Percentiles rank a stretch among this genome's conserved stretches.
These are phyloP conservation scores for Dittrichia graveolens DNA, from an alignment of 129 eudicot species.

Conservation along the genomic window DNA sequence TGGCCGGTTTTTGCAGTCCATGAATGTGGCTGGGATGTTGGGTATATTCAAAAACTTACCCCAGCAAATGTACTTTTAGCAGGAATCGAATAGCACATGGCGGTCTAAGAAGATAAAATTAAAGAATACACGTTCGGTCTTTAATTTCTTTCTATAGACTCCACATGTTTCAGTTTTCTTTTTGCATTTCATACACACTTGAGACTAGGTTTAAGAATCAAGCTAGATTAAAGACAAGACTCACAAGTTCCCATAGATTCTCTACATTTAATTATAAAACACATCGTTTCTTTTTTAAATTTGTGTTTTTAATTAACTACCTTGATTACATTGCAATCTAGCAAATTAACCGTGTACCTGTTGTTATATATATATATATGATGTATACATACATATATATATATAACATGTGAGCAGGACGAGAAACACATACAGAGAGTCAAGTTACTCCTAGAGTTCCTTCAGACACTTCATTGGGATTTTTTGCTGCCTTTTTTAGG, in stretches of 20 bases:
- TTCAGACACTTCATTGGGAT: constrained; percentile 23
- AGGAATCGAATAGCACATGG: constrained; percentile 32
- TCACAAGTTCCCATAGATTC: constrained; percentile 17
- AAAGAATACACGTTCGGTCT: no score
- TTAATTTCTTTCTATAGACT: no score
- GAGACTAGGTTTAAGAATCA: constrained; percentile 26
- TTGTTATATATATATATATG: no score
- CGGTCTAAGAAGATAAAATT: background rate
- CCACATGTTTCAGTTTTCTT: background rate
- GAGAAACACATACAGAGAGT: background rate
- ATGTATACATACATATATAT: no score
- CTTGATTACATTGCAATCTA: no score
- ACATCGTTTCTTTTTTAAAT: no score
- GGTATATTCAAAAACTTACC: constrained; percentile 22
- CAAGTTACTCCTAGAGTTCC: constrained; percentile 29
- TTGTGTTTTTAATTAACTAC: no score
- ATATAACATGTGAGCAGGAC: no score
- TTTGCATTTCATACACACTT: constrained; percentile 18
- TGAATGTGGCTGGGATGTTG: constrained; percentile 24
- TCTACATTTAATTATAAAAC: background rate
- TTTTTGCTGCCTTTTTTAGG: no score
- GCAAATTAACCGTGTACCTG: no score
- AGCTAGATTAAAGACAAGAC: no score
- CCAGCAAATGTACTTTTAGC: constrained; percentile 15
- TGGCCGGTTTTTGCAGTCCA: background rate